A percentile compares a stretch with the other conserved stretches of the same genome.
phyloP scores from a whole-genome alignment of 208 protist genomes.

The Trypanosoma avium region DNA sequence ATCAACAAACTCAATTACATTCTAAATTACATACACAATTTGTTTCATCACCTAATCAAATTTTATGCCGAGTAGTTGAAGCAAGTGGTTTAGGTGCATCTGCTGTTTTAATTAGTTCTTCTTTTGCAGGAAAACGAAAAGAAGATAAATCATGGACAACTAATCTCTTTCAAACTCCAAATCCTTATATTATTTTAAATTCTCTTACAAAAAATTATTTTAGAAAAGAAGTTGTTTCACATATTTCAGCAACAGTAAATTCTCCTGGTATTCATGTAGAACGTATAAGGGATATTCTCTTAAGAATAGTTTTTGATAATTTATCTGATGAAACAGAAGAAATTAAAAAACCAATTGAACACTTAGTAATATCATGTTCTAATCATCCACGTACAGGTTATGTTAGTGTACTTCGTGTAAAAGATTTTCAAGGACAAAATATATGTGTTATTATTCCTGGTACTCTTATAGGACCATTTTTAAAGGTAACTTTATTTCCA shows the following conservation, averaged over 20 bases:
- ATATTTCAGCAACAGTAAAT: conserved; percentile 9
- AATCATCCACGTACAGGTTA: conserved; percentile 28
- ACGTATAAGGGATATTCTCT: conserved; percentile 21
- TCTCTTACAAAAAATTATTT: conserved; percentile 19
- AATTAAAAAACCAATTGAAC: conserved; percentile 5
- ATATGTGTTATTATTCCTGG: conserved; percentile 22
- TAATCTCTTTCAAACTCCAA: conserved; percentile 22
- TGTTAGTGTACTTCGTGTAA: conserved; percentile 22
- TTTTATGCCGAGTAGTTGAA: conserved; percentile 18
- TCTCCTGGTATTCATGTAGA: conserved; percentile 12
- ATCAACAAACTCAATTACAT: neutral
- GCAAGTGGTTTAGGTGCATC: conserved; percentile 24
- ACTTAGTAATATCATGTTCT: conserved; percentile 24
- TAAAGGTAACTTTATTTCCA: conserved; percentile 22
- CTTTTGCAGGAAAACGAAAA: neutral
- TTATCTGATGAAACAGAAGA: neutral
- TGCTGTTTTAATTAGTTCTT: conserved; percentile 11
- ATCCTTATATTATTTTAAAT: conserved; percentile 19
- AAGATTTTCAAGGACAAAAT: conserved; percentile 1
- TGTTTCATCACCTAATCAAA: conserved; percentile 12
- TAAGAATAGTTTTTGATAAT: conserved; percentile 13
- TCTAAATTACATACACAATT: conserved; percentile 3
- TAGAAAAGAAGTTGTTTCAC: conserved; percentile 16
- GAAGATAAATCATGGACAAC: conserved; percentile 23
- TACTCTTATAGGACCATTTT: conserved; percentile 19